These are phyloP conservation scores for Coemansia javaensis DNA, from an alignment of 192 early-diverging fungal genomes.

Conservation along the genomic window DNA sequence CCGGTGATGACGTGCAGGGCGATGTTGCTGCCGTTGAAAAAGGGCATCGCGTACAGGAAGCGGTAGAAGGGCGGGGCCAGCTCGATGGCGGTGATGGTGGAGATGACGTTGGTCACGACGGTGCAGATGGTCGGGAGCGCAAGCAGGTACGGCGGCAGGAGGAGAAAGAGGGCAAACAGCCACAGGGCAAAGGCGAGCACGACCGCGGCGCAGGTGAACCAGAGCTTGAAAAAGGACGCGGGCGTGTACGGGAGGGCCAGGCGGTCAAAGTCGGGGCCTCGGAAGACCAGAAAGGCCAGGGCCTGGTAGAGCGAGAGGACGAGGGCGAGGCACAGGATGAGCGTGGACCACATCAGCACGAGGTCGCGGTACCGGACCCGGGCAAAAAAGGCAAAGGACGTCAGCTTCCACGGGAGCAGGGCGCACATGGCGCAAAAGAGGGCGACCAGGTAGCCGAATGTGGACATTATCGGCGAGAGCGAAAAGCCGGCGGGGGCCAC, in stretches of 20 bases:
- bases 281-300: constrained; percentile 32
- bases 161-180: constrained; percentile 39
- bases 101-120: constrained; percentile 44
- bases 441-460: constrained; percentile 19
- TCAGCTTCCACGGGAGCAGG: constrained; percentile 44
- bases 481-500: constrained; percentile 25
- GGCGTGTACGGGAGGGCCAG: constrained; percentile 25
- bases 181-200: constrained; percentile 16
- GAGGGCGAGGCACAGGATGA: constrained; percentile 27
- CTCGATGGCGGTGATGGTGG: constrained; percentile 46
- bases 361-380: constrained; percentile 32
- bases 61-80: constrained; percentile 51
- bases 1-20: constrained; percentile 44
- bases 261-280: constrained; percentile 28
- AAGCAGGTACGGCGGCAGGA: constrained; percentile 23
- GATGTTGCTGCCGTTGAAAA: constrained; percentile 48
- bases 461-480: constrained; percentile 22
- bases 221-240: constrained; percentile 41
- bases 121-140: constrained; percentile 37
- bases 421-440: constrained; percentile 20
- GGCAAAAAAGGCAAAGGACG: constrained; percentile 27
- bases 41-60: constrained; percentile 51
- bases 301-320: constrained; percentile 26
- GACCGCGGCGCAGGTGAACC: constrained; percentile 32
- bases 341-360: constrained; percentile 27